Percentiles rank a stretch among this genome's conserved stretches.
These are phyloP conservation scores for Magnusiomyces ingens DNA, from an alignment of 1,139 yeast species.

Conservation along the genomic window DNA sequence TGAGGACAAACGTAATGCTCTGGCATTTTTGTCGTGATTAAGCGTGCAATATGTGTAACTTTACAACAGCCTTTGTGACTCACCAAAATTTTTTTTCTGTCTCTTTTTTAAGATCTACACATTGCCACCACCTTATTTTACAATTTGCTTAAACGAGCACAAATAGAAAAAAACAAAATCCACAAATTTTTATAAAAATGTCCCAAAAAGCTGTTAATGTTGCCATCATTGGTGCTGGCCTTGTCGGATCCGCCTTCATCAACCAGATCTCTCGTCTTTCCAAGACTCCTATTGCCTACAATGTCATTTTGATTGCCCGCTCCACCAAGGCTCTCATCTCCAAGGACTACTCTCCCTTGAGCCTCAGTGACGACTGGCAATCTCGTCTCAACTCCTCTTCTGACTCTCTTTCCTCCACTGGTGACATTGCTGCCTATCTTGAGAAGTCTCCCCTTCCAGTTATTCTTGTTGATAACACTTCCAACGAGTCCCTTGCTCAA, in stretches of 20 bases:
- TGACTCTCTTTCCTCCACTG: slow-evolving; percentile 46
- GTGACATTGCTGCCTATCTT: slow-evolving; percentile 56
- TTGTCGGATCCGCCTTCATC: slow-evolving; percentile 88
- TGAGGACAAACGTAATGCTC: no score
- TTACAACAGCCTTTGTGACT: no score
- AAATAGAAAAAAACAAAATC: no score
- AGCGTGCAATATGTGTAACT: no score
- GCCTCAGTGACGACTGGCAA: slow-evolving; percentile 47
- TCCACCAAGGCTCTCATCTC: slow-evolving; percentile 62
- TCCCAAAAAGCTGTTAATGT: not conserved
- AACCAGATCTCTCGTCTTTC: slow-evolving; percentile 55
- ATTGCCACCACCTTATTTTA: no score
- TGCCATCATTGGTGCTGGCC: slow-evolving; percentile 59
- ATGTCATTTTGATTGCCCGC: slow-evolving; percentile 75
- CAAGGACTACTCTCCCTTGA: slow-evolving; percentile 62
- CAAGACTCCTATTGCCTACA: slow-evolving; percentile 40
- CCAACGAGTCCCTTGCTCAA: slow-evolving; percentile 68
- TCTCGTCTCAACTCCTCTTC: slow-evolving; percentile 40
- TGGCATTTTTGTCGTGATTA: no score
- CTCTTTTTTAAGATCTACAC: no score
- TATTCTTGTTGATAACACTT: slow-evolving; percentile 88
- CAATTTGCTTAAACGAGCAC: no score
- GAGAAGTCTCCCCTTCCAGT: slow-evolving; percentile 65
- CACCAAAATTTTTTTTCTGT: no score
- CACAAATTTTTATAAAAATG: no score